Conservation (phyloP, 495 filamentous ascomycete species). For the Glonium stellatum region DNA sequence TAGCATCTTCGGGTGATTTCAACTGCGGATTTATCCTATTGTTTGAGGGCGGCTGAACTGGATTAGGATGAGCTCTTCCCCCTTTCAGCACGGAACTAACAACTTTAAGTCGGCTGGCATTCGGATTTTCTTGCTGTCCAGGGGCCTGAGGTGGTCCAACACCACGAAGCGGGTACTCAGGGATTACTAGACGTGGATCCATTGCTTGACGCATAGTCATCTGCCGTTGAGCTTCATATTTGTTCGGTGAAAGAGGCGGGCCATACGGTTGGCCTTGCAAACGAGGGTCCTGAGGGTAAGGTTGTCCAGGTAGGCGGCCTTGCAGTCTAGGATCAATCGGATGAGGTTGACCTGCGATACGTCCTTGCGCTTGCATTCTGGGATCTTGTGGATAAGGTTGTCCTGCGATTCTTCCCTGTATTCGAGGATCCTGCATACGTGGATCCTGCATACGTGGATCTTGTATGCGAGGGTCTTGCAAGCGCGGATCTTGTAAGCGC, state of each 20-base stretch:
- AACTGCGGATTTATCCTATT: conserved; percentile 8
- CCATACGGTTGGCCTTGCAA: neutral
- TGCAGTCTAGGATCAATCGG: conserved; percentile 3
- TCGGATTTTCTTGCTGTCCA: neutral
- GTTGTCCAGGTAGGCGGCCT: neutral
- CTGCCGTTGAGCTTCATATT: conserved; percentile 25
- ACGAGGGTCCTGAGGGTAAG: conserved; percentile 12
- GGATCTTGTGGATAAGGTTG: conserved; percentile 3
- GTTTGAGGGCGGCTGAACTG: neutral
- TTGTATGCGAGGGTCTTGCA: neutral
- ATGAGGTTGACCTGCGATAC: neutral
- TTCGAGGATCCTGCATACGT: conserved; percentile 4
- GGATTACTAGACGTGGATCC: conserved; percentile 35
- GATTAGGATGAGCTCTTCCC: conserved; percentile 5
- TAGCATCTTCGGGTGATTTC: neutral
- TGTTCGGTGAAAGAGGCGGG: conserved; percentile 9
- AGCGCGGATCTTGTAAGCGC: neutral
- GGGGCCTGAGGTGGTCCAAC: conserved; percentile 15
- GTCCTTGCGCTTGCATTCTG: neutral
- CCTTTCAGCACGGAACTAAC: conserved; percentile 19
- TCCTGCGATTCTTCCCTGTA: neutral
- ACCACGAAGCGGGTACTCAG: conserved; percentile 31
- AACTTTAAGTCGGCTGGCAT: conserved; percentile 12
- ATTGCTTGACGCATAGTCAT: conserved; percentile 23
- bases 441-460: neutral